Base-by-base conservation (phyloP, 352 stramenopile species). In the Elongisporangium anandrum region DNA sequence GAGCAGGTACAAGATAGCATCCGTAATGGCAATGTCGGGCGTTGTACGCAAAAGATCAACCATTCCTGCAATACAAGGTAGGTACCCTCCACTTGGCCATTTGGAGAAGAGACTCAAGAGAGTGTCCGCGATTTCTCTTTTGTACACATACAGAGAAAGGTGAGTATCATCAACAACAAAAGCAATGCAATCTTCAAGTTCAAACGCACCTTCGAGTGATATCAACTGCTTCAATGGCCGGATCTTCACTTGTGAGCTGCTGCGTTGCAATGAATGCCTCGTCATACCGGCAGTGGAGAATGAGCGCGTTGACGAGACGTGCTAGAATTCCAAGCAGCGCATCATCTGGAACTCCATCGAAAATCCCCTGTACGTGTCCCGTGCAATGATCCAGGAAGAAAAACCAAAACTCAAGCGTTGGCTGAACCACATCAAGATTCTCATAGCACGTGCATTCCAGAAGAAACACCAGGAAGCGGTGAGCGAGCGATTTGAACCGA, bases 391-490 rank as follows among this genome's bases (percentile, higher is more conserved):
- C 85, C 10, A 95, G 70, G n/a, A 95, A 77, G 53, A 92, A 92
- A 68, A 91, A 95, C 85, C 85, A 95, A 26, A 95, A 90, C 63
- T 95, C 85, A 26, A 95, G 70, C 24, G 84, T 95, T 15, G 79
- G 79, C 47, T 92, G 75, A 10, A 75, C 72, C 9, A 89, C 77
- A 26, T 83, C 67, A 10, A 72, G 55, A 29, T 91, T 71, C 15
- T 68, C 48, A 47, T 79, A 83, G 19, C 76, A 77, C 8, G 83
- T 88, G 55, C 83, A 93, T 16, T 65, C 59, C 21, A 95, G 56
- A 34, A 92, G 63, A 19, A 87, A 66, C 34, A 91, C 74, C 22
- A 95, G 61, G 56, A 91, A 88, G 20, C 54, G 21, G 1, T 63
- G 50, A 9, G 59, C 56, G 34, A 83, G 71, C 9, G 54, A 64